Percentiles rank a stretch among this genome's conserved stretches.
phyloP scores from a whole-genome alignment of 2,329 filamentous ascomycete genomes.

The Hymenotorrendiella dingleyae region DNA sequence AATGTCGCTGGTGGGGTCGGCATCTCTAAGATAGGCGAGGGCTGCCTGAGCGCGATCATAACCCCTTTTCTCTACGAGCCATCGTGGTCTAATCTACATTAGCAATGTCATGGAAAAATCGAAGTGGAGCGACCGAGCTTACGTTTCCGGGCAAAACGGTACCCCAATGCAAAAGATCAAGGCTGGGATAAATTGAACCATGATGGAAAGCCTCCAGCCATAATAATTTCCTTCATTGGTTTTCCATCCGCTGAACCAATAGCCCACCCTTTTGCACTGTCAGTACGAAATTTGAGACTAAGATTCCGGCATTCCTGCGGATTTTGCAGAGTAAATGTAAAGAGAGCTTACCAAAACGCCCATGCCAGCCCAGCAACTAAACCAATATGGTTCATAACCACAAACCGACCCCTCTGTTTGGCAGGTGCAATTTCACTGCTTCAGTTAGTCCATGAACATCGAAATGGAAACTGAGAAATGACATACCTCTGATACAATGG shows the following conservation, averaged over 20 bases:
- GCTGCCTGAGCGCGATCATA: slow-evolving; percentile 37
- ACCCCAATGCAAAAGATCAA: slow-evolving; percentile 43
- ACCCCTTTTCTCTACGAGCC: slow-evolving; percentile 48
- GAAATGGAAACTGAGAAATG: neutral
- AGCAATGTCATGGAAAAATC: neutral
- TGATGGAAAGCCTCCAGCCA: slow-evolving; percentile 49
- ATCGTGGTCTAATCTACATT: slow-evolving; percentile 40
- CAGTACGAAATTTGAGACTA: slow-evolving; percentile 2
- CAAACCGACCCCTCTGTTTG: slow-evolving; percentile 46
- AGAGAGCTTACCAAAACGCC: slow-evolving; percentile 44
- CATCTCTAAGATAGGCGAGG: slow-evolving; percentile 43
- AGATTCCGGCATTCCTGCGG: too few relatives aligned
- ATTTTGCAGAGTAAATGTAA: too few relatives aligned
- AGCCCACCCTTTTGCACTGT: slow-evolving; percentile 43
- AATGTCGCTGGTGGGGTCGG: slow-evolving; percentile 35
- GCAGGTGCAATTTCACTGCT: slow-evolving; percentile 49
- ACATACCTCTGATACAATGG: slow-evolving; percentile 50
- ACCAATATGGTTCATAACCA: slow-evolving; percentile 54
- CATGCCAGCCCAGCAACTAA: slow-evolving; percentile 48
- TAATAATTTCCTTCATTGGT: slow-evolving; percentile 36
- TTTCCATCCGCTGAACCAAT: slow-evolving; percentile 49
- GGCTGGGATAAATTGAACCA: slow-evolving; percentile 46
- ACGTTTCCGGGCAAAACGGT: slow-evolving; percentile 50
- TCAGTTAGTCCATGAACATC: neutral
- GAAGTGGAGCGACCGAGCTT: slow-evolving; percentile 20